Evolutionary conservation across 2,329 filamentous ascomycete genomes (phyloP).

Genomic region (Magnaporthiopsis rhizophila): DNA sequence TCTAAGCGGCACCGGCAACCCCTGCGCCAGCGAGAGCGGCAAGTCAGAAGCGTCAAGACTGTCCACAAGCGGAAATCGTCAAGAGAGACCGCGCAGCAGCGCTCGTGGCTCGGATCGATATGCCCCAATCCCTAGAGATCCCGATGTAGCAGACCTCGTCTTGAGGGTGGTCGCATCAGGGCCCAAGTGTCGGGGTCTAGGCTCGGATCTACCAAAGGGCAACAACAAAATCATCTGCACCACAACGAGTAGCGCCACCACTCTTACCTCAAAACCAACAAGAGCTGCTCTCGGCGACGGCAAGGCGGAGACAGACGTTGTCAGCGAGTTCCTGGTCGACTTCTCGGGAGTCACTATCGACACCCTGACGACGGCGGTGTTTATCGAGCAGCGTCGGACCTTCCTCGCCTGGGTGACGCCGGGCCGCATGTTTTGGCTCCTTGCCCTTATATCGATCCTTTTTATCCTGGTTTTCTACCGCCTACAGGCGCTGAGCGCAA

Average conservation of each 20-base stretch:
- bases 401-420: slow-evolving; percentile 1
- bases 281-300: not conserved
- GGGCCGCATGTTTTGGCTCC: not conserved
- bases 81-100: not conserved
- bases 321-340: slow-evolving; percentile 6
- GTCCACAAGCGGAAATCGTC: not conserved
- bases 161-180: not conserved
- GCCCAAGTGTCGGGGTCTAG: not conserved
- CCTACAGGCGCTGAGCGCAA: not conserved
- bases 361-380: not conserved
- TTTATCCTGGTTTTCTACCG: not conserved
- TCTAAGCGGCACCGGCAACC: not conserved
- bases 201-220: not conserved
- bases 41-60: not conserved
- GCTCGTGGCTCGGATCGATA: not conserved
- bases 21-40: not conserved
- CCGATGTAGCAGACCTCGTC: not conserved
- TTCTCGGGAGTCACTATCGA: slow-evolving; percentile 6
- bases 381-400: not conserved
- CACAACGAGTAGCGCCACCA: not conserved
- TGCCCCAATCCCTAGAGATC: not conserved
- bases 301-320: not conserved
- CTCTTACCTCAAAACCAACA: not conserved
- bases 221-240: not conserved
- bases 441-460: not conserved